phyloP scores from a whole-genome alignment of 805 yeast genomes.

The Kregervanrija fluxuum region DNA sequence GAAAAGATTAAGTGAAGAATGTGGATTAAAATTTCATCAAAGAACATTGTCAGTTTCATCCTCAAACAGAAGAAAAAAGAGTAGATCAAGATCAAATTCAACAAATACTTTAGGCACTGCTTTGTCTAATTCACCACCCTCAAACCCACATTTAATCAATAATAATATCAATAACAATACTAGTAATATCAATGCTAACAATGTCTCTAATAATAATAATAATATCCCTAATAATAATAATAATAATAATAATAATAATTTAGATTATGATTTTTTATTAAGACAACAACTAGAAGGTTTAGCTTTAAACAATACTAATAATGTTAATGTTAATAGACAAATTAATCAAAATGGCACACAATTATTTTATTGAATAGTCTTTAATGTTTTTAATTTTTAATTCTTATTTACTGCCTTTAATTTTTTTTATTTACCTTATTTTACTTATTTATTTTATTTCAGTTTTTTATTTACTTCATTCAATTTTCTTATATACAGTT shows the following conservation, averaged over 20 bases:
- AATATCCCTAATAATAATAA: conserved; percentile 4
- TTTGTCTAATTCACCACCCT: conserved; percentile 6
- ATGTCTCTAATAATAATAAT: conserved; percentile 6
- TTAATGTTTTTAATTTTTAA: too few species aligned
- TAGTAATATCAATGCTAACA: conserved; percentile 3
- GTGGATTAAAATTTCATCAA: conserved; percentile 48
- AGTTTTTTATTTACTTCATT: too few species aligned
- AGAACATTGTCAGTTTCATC: conserved; percentile 16
- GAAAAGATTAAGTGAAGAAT: conserved; percentile 85
- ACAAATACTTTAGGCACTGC: conserved; percentile 10
- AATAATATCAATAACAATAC: conserved; percentile 1
- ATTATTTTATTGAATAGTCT: too few species aligned
- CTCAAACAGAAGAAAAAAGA: conserved; percentile 16
- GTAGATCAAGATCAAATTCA: conserved; percentile 23
- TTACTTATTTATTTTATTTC: too few species aligned
- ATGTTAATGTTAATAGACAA: too few species aligned
- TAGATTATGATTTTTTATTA: conserved; percentile 22
- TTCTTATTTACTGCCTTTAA: too few species aligned
- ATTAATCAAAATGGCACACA: too few species aligned
- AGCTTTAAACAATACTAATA: conserved; percentile 15
- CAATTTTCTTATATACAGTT: too few species aligned
- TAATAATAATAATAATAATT: conserved; percentile 3
- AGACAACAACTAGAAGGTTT: conserved; percentile 25
- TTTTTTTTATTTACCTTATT: too few species aligned
- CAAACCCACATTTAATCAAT: conserved; percentile 8